Conservation (phyloP, 495 filamentous ascomycete genomes). For the Penicillium paradoxum region DNA sequence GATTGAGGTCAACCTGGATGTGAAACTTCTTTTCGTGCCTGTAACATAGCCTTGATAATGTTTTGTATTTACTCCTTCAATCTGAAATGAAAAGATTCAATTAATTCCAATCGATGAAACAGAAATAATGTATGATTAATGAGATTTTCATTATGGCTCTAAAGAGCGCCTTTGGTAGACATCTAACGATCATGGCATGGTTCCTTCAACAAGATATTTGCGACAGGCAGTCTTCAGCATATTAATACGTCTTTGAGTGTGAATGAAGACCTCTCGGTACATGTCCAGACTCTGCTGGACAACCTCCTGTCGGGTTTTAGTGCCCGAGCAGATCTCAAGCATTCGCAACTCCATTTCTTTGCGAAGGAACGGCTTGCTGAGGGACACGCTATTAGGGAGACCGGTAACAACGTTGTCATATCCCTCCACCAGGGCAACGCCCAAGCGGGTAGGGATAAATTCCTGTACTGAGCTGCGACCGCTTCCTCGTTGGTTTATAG, state of each 20-base stretch:
- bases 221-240: constrained; percentile 61
- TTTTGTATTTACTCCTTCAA: not conserved
- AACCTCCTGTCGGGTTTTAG: constrained; percentile 63
- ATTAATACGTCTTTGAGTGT: constrained; percentile 65
- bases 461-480: constrained; percentile 62
- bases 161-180: not conserved
- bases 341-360: constrained; percentile 97
- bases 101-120: not conserved
- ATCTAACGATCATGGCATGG: constrained; percentile 8
- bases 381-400: constrained; percentile 67
- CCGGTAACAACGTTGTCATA: constrained; percentile 76
- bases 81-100: not conserved
- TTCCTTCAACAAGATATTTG: constrained; percentile 43
- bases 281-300: constrained; percentile 74
- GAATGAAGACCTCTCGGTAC: constrained; percentile 79
- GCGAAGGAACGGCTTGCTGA: constrained; percentile 93
- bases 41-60: not conserved
- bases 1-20: no score
- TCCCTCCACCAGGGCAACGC: constrained; percentile 85
- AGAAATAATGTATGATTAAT: not conserved
- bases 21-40: not conserved
- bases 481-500: constrained; percentile 52
- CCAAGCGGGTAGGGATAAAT: constrained; percentile 86
- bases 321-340: constrained; percentile 92
- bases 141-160: not conserved